Conservation (phyloP, 441 rosid species). For the Oxalis stricta region DNA sequence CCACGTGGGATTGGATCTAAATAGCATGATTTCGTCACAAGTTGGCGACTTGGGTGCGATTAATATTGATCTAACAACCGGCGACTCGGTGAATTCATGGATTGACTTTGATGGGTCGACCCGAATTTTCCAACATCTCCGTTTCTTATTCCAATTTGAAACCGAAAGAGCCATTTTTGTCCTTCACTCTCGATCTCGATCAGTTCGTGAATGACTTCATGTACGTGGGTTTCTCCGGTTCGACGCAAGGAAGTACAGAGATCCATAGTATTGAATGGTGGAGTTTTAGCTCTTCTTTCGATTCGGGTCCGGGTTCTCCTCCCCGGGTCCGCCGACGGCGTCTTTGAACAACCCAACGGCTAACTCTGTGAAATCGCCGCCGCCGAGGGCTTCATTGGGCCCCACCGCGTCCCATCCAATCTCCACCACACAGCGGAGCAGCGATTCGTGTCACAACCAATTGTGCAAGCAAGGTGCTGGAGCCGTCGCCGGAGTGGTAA, state of each 20-base stretch:
- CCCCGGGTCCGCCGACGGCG: constrained; percentile 57
- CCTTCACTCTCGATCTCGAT: constrained; percentile 48
- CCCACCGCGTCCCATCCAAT: constrained; percentile 27
- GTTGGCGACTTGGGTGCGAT: constrained; percentile 49
- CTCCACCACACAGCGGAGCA: constrained; percentile 22
- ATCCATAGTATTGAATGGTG: constrained; percentile 85
- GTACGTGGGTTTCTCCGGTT: constrained; percentile 95
- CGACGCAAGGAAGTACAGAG: constrained; percentile 95
- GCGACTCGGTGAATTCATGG: constrained; percentile 75
- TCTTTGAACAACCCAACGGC: constrained; percentile 60
- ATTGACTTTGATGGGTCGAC: constrained; percentile 46
- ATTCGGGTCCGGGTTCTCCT: constrained; percentile 10
- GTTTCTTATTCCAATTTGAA: constrained; percentile 77
- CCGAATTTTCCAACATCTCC: constrained; percentile 29
- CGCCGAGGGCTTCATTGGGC: constrained; percentile 48
- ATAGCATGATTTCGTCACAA: constrained; percentile 55
- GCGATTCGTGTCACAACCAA: constrained; percentile 53
- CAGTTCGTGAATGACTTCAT: constrained; percentile 68
- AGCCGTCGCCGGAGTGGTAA: constrained; percentile 87
- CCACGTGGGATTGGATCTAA: constrained; percentile 88
- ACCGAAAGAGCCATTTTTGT: constrained; percentile 54
- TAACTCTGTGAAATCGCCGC: constrained; percentile 38
- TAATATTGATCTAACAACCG: constrained; percentile 77
- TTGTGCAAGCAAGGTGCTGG: constrained; percentile 78
- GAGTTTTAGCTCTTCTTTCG: constrained; percentile 74